Evolutionary conservation across 108 stramenopile genomes (phyloP).

Genomic region (Nannochloropsis salina): DNA sequence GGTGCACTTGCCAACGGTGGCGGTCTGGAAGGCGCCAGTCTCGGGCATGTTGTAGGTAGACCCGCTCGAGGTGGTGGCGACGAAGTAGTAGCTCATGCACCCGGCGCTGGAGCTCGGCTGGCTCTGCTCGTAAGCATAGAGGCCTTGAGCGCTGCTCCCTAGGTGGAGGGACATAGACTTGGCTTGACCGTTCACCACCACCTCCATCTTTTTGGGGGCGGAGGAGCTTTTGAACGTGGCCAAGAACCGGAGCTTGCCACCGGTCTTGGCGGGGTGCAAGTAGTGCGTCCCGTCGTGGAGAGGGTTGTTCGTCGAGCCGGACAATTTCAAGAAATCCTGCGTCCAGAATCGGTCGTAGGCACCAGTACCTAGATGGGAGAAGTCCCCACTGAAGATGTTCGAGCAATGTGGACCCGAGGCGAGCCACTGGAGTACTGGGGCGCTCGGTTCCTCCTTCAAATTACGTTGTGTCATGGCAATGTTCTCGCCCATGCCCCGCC

Average conservation of each 20-base stretch:
- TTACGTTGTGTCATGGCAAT: neutral
- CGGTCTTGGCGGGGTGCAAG: neutral
- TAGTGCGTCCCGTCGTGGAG: neutral
- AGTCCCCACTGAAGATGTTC: neutral
- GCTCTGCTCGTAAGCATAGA: neutral
- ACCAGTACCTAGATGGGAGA: neutral
- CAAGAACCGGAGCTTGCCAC: neutral
- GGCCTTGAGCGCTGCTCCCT: neutral
- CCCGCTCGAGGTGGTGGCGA: neutral
- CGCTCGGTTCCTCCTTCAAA: neutral
- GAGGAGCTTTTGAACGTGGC: neutral
- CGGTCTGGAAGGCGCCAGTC: neutral
- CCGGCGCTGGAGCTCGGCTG: neutral
- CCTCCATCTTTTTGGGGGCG: neutral
- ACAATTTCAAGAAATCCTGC: neutral
- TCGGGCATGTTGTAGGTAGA: neutral
- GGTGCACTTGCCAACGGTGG: neutral
- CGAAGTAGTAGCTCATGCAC: neutral
- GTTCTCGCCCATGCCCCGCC: constrained; percentile 7
- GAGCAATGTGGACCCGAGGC: neutral
- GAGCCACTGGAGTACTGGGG: neutral
- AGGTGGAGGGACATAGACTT: neutral
- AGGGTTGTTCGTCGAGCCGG: neutral
- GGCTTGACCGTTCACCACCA: neutral
- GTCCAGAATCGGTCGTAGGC: neutral